These are phyloP conservation scores for Rhizopogon sp. DNA, from an alignment of 768 basidiomycete genomes.

Conservation along the genomic window DNA sequence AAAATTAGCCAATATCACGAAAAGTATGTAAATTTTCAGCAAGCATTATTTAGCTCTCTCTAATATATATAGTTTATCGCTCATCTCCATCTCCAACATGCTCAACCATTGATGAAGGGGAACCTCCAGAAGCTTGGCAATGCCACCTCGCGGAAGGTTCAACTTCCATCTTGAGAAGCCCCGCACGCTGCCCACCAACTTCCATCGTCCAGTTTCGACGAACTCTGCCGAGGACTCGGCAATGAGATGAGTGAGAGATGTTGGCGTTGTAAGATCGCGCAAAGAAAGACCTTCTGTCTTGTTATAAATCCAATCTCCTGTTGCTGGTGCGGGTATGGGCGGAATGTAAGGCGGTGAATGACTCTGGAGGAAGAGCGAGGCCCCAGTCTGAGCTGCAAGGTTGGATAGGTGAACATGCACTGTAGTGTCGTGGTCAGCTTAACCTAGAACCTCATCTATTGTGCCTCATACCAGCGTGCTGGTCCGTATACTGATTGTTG, in stretches of 20 bases:
- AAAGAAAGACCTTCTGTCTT: slow-evolving; percentile 69
- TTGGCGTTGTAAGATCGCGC: slow-evolving; percentile 30
- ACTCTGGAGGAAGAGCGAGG: slow-evolving; percentile 79
- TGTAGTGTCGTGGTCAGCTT: slow-evolving; percentile 13
- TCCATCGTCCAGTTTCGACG: slow-evolving; percentile 33
- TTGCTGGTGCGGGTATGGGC: slow-evolving; percentile 8
- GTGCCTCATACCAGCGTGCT: slow-evolving; percentile 3
- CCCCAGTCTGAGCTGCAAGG: slow-evolving; percentile 85
- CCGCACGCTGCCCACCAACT: slow-evolving; percentile 34
- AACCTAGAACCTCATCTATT: neutral
- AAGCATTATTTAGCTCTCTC: slow-evolving; percentile 21
- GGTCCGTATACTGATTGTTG: slow-evolving; percentile 44
- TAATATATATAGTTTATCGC: slow-evolving; percentile 46
- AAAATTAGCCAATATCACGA: too few relatives aligned
- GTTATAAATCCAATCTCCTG: slow-evolving; percentile 61
- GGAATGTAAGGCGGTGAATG: slow-evolving; percentile 50
- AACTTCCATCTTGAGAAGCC: slow-evolving; percentile 41
- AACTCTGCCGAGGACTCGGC: slow-evolving; percentile 34
- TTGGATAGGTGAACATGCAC: slow-evolving; percentile 80
- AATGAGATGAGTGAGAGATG: slow-evolving; percentile 59
- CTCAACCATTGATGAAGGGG: slow-evolving; percentile 16
- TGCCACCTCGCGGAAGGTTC: slow-evolving; percentile 16
- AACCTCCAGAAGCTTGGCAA: slow-evolving; percentile 17
- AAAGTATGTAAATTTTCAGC: neutral
- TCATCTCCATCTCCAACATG: slow-evolving; percentile 33